Conservation (phyloP, 768 basidiomycete species). For the Lentinula lateritia region DNA sequence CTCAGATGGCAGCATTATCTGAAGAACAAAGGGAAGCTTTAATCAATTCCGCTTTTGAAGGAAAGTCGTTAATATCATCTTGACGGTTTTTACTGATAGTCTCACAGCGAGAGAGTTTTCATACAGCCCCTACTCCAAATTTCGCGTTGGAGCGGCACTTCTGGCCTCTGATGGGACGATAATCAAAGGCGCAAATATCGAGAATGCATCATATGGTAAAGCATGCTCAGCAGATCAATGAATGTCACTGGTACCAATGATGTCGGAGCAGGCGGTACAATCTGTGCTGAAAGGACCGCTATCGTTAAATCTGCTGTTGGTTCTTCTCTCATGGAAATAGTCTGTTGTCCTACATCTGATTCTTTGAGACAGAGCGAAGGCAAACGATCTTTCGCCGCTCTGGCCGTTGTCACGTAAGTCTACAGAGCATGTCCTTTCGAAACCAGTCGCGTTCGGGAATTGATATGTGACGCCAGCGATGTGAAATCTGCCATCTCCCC, state of each 20-base stretch:
- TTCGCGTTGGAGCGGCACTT: slow-evolving; percentile 88
- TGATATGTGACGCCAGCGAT: slow-evolving; percentile 41
- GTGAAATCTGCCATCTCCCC: slow-evolving; percentile 67
- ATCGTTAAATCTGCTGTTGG: slow-evolving; percentile 90
- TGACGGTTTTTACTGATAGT: neutral
- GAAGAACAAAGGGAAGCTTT: slow-evolving; percentile 34
- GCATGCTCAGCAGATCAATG: neutral
- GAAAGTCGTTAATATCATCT: slow-evolving; percentile 21
- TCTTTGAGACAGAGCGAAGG: slow-evolving; percentile 68
- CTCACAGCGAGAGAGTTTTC: slow-evolving; percentile 59
- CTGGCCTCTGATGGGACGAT: slow-evolving; percentile 64
- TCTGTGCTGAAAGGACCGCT: slow-evolving; percentile 94
- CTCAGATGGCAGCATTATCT: neutral
- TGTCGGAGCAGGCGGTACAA: slow-evolving; percentile 62
- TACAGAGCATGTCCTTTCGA: slow-evolving; percentile 16
- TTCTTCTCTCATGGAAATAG: slow-evolving; percentile 9
- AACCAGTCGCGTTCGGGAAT: neutral
- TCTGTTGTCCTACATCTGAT: neutral
- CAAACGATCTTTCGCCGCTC: slow-evolving; percentile 56
- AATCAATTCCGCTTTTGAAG: slow-evolving; percentile 56
- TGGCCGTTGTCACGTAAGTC: slow-evolving; percentile 73
- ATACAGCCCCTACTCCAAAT: slow-evolving; percentile 86
- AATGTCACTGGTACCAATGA: neutral
- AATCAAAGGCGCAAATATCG: slow-evolving; percentile 85
- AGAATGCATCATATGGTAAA: slow-evolving; percentile 88